Conservation (phyloP, 371 early-diverging fungal genomes). For the Mucor irregularis region DNA sequence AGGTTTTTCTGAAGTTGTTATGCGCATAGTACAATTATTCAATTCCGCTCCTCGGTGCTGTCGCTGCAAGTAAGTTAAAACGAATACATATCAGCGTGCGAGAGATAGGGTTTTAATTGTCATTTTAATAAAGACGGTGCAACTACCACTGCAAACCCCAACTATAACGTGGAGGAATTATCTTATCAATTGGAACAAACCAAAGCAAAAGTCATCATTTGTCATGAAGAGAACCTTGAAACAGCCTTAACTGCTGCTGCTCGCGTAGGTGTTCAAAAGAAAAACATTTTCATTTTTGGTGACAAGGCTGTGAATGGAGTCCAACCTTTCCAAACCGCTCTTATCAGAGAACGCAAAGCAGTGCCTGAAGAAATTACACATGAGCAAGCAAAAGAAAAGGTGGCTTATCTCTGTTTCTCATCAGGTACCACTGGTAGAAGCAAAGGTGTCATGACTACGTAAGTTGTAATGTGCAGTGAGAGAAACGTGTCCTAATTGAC, state of each 20-base stretch:
- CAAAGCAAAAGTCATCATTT: slow-evolving; percentile 61
- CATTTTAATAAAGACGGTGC: slow-evolving; percentile 45
- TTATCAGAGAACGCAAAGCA: slow-evolving; percentile 13
- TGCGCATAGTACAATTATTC: slow-evolving; percentile 39
- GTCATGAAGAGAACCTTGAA: slow-evolving; percentile 45
- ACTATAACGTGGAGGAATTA: slow-evolving; percentile 74
- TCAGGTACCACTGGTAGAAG: slow-evolving; percentile 54
- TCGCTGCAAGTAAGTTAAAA: slow-evolving; percentile 39
- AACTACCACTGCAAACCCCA: slow-evolving; percentile 72
- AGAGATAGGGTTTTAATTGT: not conserved
- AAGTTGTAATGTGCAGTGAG: slow-evolving; percentile 4
- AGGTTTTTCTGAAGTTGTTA: not conserved
- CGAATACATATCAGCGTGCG: too few species aligned
- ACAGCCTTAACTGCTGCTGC: slow-evolving; percentile 59
- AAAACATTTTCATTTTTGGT: slow-evolving; percentile 64
- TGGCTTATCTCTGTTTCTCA: slow-evolving; percentile 78
- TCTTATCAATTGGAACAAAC: slow-evolving; percentile 70
- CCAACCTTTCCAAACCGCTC: slow-evolving; percentile 35
- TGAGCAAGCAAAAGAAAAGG: slow-evolving; percentile 36
- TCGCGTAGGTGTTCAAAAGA: slow-evolving; percentile 51
- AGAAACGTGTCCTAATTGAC: not conserved
- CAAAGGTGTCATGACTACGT: slow-evolving; percentile 84
- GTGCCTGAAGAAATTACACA: slow-evolving; percentile 19
- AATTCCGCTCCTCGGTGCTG: slow-evolving; percentile 35
- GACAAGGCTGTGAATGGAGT: slow-evolving; percentile 40